Conservation (phyloP, 768 basidiomycete genomes). For the Psilocybe subaeruginosa region DNA sequence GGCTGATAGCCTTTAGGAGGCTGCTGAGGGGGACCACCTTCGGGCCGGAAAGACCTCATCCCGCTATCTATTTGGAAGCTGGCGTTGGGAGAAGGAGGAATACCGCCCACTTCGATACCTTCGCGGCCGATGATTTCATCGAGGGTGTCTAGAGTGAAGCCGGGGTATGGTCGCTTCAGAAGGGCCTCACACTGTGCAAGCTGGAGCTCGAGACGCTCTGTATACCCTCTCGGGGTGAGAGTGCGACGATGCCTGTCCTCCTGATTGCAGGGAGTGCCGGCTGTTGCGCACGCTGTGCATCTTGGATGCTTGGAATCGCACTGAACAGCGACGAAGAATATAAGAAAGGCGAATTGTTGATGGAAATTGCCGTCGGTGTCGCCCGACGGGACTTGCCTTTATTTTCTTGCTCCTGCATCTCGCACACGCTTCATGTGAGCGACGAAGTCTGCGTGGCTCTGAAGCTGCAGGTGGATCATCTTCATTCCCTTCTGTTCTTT, state of each 20-base stretch:
- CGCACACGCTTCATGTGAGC: conserved; percentile 91
- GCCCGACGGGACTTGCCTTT: conserved; percentile 79
- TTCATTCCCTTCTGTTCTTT: conserved; percentile 57
- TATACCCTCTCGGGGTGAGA: conserved; percentile 82
- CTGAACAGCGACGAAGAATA: conserved; percentile 42
- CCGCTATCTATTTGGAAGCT: conserved; percentile 36
- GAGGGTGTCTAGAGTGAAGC: conserved; percentile 66
- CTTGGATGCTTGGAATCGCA: conserved; percentile 91
- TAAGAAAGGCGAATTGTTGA: conserved; percentile 39
- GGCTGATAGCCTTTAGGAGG: conserved; percentile 39
- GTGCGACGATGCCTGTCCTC: conserved; percentile 89
- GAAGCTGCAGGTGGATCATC: conserved; percentile 45
- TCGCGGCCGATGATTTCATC: conserved; percentile 68
- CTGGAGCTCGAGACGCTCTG: conserved; percentile 81
- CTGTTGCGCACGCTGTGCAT: conserved; percentile 84
- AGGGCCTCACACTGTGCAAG: conserved; percentile 79
- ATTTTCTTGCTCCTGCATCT: conserved; percentile 97
- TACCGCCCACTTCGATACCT: conserved; percentile 56
- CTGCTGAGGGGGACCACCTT: conserved; percentile 24
- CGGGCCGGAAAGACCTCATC: conserved; percentile 34
- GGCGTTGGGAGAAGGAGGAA: conserved; percentile 26
- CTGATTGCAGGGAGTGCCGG: conserved; percentile 80
- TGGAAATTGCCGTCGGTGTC: conserved; percentile 86
- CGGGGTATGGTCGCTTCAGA: conserved; percentile 71
- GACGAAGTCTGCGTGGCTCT: conserved; percentile 80